phyloP scores from a whole-genome alignment of 2,329 filamentous ascomycete species.

The Paecilomyces variotii region DNA sequence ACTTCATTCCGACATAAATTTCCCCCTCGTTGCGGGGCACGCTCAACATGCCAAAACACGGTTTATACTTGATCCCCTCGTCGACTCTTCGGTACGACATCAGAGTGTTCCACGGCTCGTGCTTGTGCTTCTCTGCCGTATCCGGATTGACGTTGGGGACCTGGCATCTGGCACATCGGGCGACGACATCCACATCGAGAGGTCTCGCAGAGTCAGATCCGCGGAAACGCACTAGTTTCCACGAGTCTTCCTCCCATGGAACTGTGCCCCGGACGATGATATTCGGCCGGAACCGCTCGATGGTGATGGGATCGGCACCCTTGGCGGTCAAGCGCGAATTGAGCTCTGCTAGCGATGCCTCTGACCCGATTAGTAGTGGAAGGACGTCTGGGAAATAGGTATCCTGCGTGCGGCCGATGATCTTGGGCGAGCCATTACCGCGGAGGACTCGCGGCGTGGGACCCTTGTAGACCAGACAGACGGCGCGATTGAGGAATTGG shows the following conservation, averaged over 20 bases:
- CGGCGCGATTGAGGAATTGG: conserved; percentile 47
- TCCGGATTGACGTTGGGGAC: conserved; percentile 59
- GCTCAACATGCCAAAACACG: conserved; percentile 60
- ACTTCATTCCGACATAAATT: conserved; percentile 50
- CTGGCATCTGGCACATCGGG: conserved; percentile 53
- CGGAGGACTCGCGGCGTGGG: conserved; percentile 47
- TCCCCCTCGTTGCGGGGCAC: conserved; percentile 49
- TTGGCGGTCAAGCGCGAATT: conserved; percentile 43
- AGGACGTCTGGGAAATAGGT: conserved; percentile 55
- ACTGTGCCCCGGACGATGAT: conserved; percentile 50
- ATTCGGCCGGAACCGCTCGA: conserved; percentile 58
- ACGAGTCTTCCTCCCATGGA: conserved; percentile 56
- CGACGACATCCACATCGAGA: conserved; percentile 49
- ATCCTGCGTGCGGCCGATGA: conserved; percentile 47
- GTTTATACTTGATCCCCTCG: conserved; percentile 54
- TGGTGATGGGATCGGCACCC: conserved; percentile 43
- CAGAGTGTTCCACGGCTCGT: conserved; percentile 55
- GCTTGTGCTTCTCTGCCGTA: conserved; percentile 51
- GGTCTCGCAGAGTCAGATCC: conserved; percentile 6
- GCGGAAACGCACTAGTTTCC: conserved; percentile 47
- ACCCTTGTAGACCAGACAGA: conserved; percentile 55
- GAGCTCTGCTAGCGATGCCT: conserved; percentile 50
- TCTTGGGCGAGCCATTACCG: conserved; percentile 47
- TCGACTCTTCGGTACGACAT: conserved; percentile 55
- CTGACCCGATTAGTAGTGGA: conserved; percentile 48